Conservation (phyloP, 495 filamentous ascomycete genomes). For the Aspergillus leporis region DNA sequence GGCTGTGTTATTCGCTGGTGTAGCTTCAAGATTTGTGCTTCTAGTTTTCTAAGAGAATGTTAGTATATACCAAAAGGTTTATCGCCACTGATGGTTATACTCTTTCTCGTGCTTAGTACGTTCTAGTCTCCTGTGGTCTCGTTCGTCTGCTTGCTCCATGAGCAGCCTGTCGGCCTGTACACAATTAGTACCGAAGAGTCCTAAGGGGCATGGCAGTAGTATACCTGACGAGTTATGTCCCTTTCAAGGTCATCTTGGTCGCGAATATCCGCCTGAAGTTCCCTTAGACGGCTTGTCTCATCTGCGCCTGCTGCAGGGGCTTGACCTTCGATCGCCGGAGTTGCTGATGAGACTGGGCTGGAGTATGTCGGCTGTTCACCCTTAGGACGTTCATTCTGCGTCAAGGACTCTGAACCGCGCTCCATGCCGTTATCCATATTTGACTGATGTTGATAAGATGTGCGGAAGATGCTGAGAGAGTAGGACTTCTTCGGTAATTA, state of each 20-base stretch:
- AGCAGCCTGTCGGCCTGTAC: constrained; percentile 72
- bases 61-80: constrained; percentile 7
- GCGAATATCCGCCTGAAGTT: constrained; percentile 71
- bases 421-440: neutral
- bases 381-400: neutral
- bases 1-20: constrained; percentile 52
- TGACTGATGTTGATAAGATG: neutral
- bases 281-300: constrained; percentile 64
- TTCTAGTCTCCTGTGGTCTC: constrained; percentile 82
- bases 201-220: neutral
- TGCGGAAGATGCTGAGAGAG: neutral
- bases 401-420: neutral
- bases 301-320: constrained; percentile 8
- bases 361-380: neutral
- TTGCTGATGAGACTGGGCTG: neutral
- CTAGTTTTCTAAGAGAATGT: constrained; percentile 39
- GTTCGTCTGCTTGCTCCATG: constrained; percentile 80
- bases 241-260: constrained; percentile 84
- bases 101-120: constrained; percentile 66
- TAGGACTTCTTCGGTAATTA: neutral
- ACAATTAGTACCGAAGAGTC: constrained; percentile 10
- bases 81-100: constrained; percentile 26
- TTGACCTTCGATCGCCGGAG: neutral
- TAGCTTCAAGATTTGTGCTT: constrained; percentile 48
- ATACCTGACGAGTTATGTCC: constrained; percentile 61